phyloP scores from a whole-genome alignment of 495 filamentous ascomycete genomes.

The Penicillium bovifimosum region DNA sequence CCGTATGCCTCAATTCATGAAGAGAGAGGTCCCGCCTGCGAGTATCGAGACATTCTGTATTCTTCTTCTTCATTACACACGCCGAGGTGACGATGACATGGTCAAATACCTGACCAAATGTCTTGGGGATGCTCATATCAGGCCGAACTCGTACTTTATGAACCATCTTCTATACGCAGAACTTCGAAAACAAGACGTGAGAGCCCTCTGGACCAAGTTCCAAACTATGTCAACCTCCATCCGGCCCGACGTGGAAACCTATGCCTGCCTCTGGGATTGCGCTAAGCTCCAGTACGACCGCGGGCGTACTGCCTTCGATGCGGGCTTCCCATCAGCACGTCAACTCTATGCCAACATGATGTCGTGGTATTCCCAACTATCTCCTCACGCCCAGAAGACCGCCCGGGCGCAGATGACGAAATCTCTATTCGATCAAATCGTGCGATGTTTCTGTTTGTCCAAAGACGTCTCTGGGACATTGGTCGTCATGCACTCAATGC shows the following conservation, averaged over 20 bases:
- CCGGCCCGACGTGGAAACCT: conserved; percentile 63
- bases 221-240: conserved; percentile 41
- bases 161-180: conserved; percentile 65
- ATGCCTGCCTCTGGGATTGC: conserved; percentile 60
- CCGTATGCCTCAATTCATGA: conserved; percentile 33
- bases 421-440: conserved; percentile 52
- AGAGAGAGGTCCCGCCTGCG: conserved; percentile 48
- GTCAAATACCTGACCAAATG: conserved; percentile 53
- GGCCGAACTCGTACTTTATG: conserved; percentile 64
- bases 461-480: conserved; percentile 56
- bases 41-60: conserved; percentile 73
- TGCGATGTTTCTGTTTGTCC: conserved; percentile 49
- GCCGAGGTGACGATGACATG: conserved; percentile 50
- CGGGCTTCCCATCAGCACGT: conserved; percentile 44
- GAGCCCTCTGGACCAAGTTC: conserved; percentile 53
- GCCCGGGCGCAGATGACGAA: conserved; percentile 39
- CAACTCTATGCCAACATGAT: conserved; percentile 59
- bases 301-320: conserved; percentile 29
- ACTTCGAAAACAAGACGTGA: conserved; percentile 48
- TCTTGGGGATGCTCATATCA: conserved; percentile 54
- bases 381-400: conserved; percentile 19
- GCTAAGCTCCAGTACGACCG: conserved; percentile 50
- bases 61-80: conserved; percentile 64
- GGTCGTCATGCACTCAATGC: conserved; percentile 54
- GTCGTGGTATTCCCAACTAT: conserved; percentile 39